Evolutionary conservation across 1,284 basidiomycete species (phyloP).

Genomic region (Trichosporon faecale): DNA sequence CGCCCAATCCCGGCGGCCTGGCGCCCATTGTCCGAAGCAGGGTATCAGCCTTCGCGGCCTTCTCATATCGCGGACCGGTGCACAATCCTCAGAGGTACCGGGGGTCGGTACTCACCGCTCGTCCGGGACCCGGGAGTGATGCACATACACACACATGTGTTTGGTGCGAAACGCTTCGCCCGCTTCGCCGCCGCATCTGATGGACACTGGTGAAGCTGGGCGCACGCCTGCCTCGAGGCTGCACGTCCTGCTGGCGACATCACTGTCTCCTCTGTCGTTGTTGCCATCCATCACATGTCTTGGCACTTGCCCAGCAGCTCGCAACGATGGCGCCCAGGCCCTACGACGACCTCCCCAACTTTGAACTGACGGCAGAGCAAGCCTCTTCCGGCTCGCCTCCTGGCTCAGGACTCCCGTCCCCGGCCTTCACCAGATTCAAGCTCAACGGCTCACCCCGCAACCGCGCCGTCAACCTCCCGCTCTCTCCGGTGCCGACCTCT

Average conservation of each 20-base stretch:
- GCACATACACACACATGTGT: background rate
- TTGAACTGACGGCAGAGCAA: constrained; percentile 5
- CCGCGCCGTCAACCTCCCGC: constrained; percentile 11
- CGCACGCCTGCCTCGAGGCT: constrained; percentile 8
- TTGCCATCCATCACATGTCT: constrained; percentile 1
- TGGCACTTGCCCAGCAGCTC: background rate
- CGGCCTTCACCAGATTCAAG: background rate
- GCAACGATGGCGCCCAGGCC: background rate
- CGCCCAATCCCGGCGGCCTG: background rate
- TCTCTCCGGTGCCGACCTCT: constrained; percentile 3
- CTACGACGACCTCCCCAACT: background rate
- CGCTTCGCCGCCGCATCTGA: background rate
- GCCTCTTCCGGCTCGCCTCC: background rate
- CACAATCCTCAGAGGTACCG: background rate
- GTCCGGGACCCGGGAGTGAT: background rate
- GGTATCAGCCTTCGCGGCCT: background rate
- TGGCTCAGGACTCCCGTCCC: background rate
- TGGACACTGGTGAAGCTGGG: background rate
- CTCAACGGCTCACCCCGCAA: background rate
- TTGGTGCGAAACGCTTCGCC: background rate
- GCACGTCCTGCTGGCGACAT: background rate
- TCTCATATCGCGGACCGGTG: background rate
- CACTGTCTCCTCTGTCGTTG: background rate
- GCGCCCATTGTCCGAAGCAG: background rate
- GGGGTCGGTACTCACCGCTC: background rate